Evolutionary conservation across 2,329 filamentous ascomycete species (phyloP).

Genomic region (Pestalotiopsis sp.): DNA sequence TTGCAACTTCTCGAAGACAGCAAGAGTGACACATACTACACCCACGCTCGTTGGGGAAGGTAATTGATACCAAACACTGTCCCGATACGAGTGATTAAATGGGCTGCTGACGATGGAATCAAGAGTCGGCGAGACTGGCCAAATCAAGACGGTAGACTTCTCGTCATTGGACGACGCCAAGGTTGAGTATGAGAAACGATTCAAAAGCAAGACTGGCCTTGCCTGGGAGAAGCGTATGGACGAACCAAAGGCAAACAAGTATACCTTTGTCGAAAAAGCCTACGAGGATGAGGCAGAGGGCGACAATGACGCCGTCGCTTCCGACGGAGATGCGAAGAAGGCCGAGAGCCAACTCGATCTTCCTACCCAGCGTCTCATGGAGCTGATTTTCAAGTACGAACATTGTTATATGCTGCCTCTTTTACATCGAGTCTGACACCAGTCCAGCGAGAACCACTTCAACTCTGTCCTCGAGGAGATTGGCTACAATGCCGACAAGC

Average conservation of each 20-base stretch:
- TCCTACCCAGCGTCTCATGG: constrained; percentile 62
- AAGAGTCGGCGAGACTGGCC: constrained; percentile 22
- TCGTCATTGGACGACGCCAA: constrained; percentile 19
- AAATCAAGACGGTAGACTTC: constrained; percentile 21
- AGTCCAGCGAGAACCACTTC: constrained; percentile 59
- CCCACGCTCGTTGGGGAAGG: constrained; percentile 22
- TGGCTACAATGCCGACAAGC: constrained; percentile 73
- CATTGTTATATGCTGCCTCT: too few relatives aligned
- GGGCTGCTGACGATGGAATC: neutral
- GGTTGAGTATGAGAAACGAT: constrained; percentile 18
- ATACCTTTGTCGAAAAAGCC: constrained; percentile 20
- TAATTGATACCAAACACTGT: neutral
- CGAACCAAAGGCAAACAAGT: constrained; percentile 22
- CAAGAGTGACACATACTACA: constrained; percentile 15
- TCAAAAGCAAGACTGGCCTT: constrained; percentile 23
- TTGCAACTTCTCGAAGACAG: constrained; percentile 20
- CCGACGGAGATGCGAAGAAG: neutral
- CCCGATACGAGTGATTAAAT: neutral
- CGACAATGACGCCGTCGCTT: constrained; percentile 15
- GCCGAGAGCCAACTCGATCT: constrained; percentile 20
- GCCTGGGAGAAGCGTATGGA: constrained; percentile 19
- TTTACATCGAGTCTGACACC: neutral
- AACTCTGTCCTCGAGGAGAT: constrained; percentile 63
- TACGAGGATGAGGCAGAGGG: constrained; percentile 18
- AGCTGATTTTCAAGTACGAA: constrained; percentile 73